phyloP scores from a whole-genome alignment of 2,329 filamentous ascomycete species.

The Aspergillus fructus region DNA sequence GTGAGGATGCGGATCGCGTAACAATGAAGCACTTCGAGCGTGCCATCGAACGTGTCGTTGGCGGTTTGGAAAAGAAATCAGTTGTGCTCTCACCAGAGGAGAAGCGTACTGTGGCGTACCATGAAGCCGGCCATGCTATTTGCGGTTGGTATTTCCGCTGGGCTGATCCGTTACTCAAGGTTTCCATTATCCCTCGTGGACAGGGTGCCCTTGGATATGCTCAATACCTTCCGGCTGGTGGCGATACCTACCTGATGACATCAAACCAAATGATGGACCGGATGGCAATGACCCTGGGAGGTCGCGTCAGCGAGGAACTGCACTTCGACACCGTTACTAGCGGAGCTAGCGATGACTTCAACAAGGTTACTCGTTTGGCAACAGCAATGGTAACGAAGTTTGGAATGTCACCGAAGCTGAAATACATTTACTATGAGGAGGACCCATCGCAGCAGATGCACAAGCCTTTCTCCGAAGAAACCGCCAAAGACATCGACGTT shows the following conservation, averaged over 20 bases:
- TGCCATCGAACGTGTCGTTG: constrained; percentile 95
- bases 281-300: constrained; percentile 98
- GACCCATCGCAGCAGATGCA: constrained; percentile 73
- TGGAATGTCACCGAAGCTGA: constrained; percentile 95
- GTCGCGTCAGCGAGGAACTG: constrained; percentile 90
- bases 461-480: constrained; percentile 95
- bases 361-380: constrained; percentile 95
- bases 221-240: constrained; percentile 84
- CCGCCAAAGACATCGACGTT: constrained; percentile 84
- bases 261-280: constrained; percentile 96
- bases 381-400: constrained; percentile 99
- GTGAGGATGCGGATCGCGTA: constrained; percentile 75
- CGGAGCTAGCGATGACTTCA: constrained; percentile 94
- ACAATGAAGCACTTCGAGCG: constrained; percentile 92
- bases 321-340: constrained; percentile 97
- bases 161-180: constrained; percentile 96
- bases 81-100: constrained; percentile 89
- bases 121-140: constrained; percentile 96
- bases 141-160: constrained; percentile 97
- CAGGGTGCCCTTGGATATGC: constrained; percentile 93
- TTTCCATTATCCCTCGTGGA: constrained; percentile 96
- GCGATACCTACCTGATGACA: constrained; percentile 92
- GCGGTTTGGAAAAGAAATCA: constrained; percentile 95
- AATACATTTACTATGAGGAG: constrained; percentile 85
- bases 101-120: constrained; percentile 95